Evolutionary conservation across 2,329 filamentous ascomycete genomes (phyloP).

Genomic region (Paraconiothyrium brasiliense): DNA sequence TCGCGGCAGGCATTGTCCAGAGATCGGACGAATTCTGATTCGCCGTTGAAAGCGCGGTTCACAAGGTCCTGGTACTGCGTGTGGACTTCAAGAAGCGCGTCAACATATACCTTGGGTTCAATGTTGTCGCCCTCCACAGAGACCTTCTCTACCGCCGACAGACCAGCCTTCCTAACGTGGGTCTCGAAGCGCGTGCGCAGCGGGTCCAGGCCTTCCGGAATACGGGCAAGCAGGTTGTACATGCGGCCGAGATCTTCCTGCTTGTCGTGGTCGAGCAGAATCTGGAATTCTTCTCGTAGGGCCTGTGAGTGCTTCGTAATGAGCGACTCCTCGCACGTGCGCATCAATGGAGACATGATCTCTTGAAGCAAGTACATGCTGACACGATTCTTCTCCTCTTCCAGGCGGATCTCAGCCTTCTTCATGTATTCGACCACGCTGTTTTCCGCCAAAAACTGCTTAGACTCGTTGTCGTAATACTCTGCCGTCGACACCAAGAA

Average conservation of each 20-base stretch:
- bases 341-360: constrained; percentile 84
- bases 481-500: constrained; percentile 84
- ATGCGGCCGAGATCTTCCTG: constrained; percentile 96
- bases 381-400: constrained; percentile 94
- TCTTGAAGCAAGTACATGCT: constrained; percentile 90
- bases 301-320: constrained; percentile 87
- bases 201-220: constrained; percentile 90
- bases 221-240: constrained; percentile 90
- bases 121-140: constrained; percentile 86
- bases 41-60: constrained; percentile 90
- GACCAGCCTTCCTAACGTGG: constrained; percentile 89
- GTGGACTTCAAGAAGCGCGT: constrained; percentile 92
- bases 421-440: constrained; percentile 99
- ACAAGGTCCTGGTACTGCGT: constrained; percentile 92
- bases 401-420: constrained; percentile 89
- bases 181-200: constrained; percentile 87
- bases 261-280: constrained; percentile 90
- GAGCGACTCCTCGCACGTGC: constrained; percentile 85
- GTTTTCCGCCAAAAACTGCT: constrained; percentile 94
- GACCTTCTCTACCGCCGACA: constrained; percentile 90
- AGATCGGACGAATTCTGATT: constrained; percentile 95
- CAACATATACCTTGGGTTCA: constrained; percentile 96
- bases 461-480: constrained; percentile 93
- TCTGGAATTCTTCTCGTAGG: constrained; percentile 95
- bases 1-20: constrained; percentile 97